These are phyloP conservation scores for Tritrichomonas foetus DNA, from an alignment of 208 protist genomes.

Conservation along the genomic window DNA sequence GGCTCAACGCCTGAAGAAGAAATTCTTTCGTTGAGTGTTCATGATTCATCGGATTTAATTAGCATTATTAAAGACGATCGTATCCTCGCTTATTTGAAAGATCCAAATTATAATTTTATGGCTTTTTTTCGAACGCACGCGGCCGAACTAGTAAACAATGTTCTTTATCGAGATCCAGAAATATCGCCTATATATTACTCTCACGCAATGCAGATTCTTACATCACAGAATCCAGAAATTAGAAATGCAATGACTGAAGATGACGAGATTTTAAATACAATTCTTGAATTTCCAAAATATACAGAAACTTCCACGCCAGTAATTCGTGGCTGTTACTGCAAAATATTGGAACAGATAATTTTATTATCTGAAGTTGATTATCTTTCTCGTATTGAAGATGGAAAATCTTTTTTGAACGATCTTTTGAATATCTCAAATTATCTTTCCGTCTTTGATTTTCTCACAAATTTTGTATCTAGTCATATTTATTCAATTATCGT, in stretches of 20 bases:
- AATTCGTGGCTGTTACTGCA: background rate
- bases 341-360: background rate
- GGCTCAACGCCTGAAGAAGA: too few species aligned
- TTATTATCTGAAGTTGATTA: background rate
- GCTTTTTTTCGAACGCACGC: too few species aligned
- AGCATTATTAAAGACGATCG: too few species aligned
- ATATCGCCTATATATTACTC: too few species aligned
- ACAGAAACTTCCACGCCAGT: background rate
- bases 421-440: background rate
- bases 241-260: background rate
- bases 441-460: background rate
- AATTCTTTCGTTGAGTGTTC: too few species aligned
- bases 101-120: too few species aligned
- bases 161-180: too few species aligned
- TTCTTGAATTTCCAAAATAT: background rate
- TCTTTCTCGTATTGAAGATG: background rate
- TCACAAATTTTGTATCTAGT: background rate
- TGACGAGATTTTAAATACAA: background rate
- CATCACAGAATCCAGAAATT: too few species aligned
- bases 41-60: too few species aligned
- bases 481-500: background rate
- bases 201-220: too few species aligned
- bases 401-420: background rate
- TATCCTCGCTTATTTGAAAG: too few species aligned
- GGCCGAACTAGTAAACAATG: too few species aligned